Base-by-base conservation (phyloP, 306 rosid species). In the Pterocarpus macrocarpus region DNA sequence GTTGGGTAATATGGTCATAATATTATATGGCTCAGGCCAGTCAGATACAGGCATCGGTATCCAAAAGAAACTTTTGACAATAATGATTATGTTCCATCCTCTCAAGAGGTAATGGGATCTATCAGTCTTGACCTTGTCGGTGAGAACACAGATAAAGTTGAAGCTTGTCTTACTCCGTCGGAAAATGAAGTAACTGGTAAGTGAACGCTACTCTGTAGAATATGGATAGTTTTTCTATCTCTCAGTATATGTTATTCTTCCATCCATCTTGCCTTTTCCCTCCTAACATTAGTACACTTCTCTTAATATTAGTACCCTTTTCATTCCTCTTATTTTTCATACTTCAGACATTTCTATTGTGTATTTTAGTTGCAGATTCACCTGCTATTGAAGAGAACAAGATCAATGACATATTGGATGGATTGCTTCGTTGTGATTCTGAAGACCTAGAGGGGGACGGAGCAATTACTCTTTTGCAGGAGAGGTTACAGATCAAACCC, bases 401-500 rank as follows among this genome's bases (percentile, higher is more conserved):
- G 61, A 34, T 75, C 14, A 64, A 70, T 67, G 82, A 88, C 33
- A 68, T 93, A 74, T 85, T 91, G 87, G 83, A 85, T 77, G 85
- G 86, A 70, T 86, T 95, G 82, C 88, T 95, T 56, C 61, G 85
- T 76, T 78, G 65, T 55, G 69, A 66, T 78, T 47, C 78, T 62
- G 93, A 91, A 85, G 98, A 87, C 69, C 85, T 90, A 69, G 92
- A 93, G 59, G 93, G 90, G 41, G 90, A 85, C 73, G 81, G 64
- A 22, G 92, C 88, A 35, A 14, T 91, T 41, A 69, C 59, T 77
- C 78, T 82, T 81, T 84, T 95, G 87, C 90, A 88, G 85, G 90
- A 95, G 88, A 79, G 68, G 83, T 87, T 95, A 80, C 89, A 87
- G 79, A 86, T 93, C 71, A 93, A 90, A 81, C 88, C 93, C 61